These are phyloP conservation scores for Boletus pseudopeckii DNA, from an alignment of 768 basidiomycete species.

Conservation along the genomic window DNA sequence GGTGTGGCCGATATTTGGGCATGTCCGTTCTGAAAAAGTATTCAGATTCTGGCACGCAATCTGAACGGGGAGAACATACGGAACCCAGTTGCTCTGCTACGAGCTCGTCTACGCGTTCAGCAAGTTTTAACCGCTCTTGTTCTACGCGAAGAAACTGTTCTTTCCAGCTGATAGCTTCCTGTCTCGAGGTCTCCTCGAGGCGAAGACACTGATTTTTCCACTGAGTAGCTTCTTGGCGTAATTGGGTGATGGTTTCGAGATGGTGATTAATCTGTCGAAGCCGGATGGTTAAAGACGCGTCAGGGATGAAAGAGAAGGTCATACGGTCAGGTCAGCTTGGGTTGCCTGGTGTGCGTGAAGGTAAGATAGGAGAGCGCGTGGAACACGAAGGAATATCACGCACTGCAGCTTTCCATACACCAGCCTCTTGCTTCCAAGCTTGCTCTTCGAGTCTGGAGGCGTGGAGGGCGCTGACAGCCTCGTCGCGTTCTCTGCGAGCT, in stretches of 20 bases:
- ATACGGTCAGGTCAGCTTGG: slow-evolving; percentile 56
- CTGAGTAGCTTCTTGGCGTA: slow-evolving; percentile 61
- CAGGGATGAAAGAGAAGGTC: slow-evolving; percentile 11
- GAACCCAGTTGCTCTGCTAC: slow-evolving; percentile 43
- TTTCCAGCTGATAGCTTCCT: slow-evolving; percentile 68
- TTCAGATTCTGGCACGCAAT: neutral
- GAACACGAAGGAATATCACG: slow-evolving; percentile 26
- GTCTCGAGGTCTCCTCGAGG: slow-evolving; percentile 43
- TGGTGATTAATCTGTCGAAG: slow-evolving; percentile 53
- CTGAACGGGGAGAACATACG: slow-evolving; percentile 32
- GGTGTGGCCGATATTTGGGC: slow-evolving; percentile 19
- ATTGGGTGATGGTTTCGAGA: slow-evolving; percentile 54
- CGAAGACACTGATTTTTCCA: slow-evolving; percentile 68
- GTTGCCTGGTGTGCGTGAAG: slow-evolving; percentile 38
- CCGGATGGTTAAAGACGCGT: neutral
- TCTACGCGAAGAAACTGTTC: slow-evolving; percentile 76
- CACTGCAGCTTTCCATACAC: slow-evolving; percentile 46
- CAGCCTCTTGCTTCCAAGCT: slow-evolving; percentile 44
- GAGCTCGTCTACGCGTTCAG: slow-evolving; percentile 57
- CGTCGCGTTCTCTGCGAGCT: slow-evolving; percentile 49
- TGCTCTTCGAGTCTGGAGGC: slow-evolving; percentile 43
- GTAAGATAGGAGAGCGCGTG: slow-evolving; percentile 9
- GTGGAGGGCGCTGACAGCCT: slow-evolving; percentile 45
- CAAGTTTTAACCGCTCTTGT: slow-evolving; percentile 57
- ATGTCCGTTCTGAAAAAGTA: slow-evolving; percentile 13